Conservation (phyloP, 257 asterid species). For the Galeopsis tetrahit region DNA sequence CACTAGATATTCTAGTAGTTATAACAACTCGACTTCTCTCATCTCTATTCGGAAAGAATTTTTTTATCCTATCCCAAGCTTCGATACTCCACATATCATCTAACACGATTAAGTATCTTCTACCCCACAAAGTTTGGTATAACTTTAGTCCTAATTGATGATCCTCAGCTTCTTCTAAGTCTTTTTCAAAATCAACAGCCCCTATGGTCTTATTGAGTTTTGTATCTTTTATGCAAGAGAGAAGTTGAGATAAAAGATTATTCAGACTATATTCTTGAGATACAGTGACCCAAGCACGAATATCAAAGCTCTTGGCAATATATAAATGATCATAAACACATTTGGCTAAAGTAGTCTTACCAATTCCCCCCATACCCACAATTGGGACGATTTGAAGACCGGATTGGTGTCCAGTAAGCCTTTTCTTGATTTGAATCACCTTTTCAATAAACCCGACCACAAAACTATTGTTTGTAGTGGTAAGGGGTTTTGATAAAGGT, state of each 20-base stretch:
- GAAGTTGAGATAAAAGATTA: not conserved
- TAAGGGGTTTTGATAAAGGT: too few relatives aligned
- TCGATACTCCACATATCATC: slow-evolving; percentile 7
- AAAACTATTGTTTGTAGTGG: not conserved
- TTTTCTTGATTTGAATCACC: not conserved
- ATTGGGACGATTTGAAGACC: not conserved
- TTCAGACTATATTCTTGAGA: not conserved
- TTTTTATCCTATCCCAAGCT: slow-evolving; percentile 5
- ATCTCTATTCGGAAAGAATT: not conserved
- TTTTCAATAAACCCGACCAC: slow-evolving; percentile 11
- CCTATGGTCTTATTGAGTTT: not conserved
- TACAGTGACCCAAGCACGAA: slow-evolving; percentile 8
- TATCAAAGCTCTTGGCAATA: not conserved
- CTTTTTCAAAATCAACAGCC: not conserved
- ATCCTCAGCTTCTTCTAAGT: too few relatives aligned
- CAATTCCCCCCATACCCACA: not conserved
- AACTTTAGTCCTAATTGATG: not conserved
- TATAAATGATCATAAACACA: not conserved
- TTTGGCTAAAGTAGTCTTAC: slow-evolving; percentile 9
- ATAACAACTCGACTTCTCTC: slow-evolving; percentile 5
- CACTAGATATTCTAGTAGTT: not conserved
- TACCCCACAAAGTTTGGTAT: slow-evolving; percentile 15
- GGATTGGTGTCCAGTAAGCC: not conserved
- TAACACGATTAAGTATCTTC: slow-evolving; percentile 18
- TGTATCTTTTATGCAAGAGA: not conserved